Base-by-base conservation (phyloP, 1,139 yeast species). In the Diutina siamensis region DNA sequence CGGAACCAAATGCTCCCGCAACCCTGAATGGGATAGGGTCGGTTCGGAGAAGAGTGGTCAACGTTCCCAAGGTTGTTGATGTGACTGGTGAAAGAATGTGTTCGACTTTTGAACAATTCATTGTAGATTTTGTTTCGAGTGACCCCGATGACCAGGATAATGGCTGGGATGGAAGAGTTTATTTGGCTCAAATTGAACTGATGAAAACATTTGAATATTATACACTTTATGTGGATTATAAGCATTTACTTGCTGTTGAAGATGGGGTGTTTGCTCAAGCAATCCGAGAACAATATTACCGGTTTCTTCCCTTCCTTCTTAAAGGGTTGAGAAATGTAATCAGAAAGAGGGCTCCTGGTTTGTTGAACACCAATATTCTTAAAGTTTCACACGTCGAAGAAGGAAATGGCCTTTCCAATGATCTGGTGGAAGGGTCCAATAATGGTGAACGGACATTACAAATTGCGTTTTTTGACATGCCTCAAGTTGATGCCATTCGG, bases 81-180 rank as follows among this genome's bases (percentile, higher is more conserved):
- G 78, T 82, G 40, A 88, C 96, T 4, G 97, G 96, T 50, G 97
- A 89, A 59, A 86, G 87, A 55, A 97, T 92, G 15, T 75, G 94
- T 46, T 95, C 88, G 60, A 80, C 94, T 27, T 92, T 92, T 60
- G 96, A 88, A 60, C 78, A 75, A 53, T 92, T 92, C 59, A 65
- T 92, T 50, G 86, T 83, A 59, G 83, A 78, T 42, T 86, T 70
- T 55, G 65, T 63, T 9, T 78, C 74, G 49, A 57, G 53, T 7
- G 58, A 59, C 13, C 60, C 65, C 13, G 61, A 59, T 20, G 64
- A 60, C 25, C 55, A 56, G 19, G 63, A 63, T 27, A 61, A 65
- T 40, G 62, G 63, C 44, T 73, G 67, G 62, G 65, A 64, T 40
- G 86, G 84, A 3, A 73, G 70, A 50, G 70, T 80, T 34, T 92